phyloP scores from a whole-genome alignment of 225 moss, liverwort and hornwort species.

The Marchantia paleacea region DNA sequence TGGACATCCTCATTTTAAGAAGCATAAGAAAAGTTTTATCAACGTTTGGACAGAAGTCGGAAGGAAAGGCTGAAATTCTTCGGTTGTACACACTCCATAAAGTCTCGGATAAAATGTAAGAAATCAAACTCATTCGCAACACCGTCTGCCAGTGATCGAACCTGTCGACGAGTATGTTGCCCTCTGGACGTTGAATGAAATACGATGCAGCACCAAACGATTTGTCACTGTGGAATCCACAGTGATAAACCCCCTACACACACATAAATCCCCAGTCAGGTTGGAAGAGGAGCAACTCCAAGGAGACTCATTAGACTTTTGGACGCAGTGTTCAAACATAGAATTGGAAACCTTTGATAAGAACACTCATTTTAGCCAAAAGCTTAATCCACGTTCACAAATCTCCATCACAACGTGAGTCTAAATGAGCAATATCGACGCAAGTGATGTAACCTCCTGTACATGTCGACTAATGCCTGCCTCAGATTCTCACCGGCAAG shows the following conservation, averaged over 20 bases:
- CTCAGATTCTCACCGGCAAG: conserved; percentile 26
- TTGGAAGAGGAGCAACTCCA: no score
- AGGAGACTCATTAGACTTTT: no score
- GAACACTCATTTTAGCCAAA: background rate
- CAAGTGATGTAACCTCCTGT: background rate
- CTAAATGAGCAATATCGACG: no score
- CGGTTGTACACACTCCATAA: no score
- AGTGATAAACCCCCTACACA: conserved; percentile 70
- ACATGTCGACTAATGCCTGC: background rate
- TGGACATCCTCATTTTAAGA: no score
- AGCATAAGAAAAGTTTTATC: no score
- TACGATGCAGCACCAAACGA: conserved; percentile 70
- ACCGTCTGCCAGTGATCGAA: background rate
- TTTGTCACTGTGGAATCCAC: conserved; percentile 72
- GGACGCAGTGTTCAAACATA: no score
- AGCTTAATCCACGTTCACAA: background rate
- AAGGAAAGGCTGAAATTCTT: no score
- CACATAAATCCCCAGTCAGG: background rate
- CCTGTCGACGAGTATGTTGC: conserved; percentile 94
- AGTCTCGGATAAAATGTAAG: no score
- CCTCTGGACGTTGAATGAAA: conserved; percentile 64
- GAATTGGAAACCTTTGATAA: background rate
- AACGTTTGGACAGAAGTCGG: no score
- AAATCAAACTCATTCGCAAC: no score
- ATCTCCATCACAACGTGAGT: background rate